Percentiles rank a stretch among this genome's conserved stretches.
phyloP scores from a whole-genome alignment of 768 basidiomycete species.

The Mrakia blollopis region DNA sequence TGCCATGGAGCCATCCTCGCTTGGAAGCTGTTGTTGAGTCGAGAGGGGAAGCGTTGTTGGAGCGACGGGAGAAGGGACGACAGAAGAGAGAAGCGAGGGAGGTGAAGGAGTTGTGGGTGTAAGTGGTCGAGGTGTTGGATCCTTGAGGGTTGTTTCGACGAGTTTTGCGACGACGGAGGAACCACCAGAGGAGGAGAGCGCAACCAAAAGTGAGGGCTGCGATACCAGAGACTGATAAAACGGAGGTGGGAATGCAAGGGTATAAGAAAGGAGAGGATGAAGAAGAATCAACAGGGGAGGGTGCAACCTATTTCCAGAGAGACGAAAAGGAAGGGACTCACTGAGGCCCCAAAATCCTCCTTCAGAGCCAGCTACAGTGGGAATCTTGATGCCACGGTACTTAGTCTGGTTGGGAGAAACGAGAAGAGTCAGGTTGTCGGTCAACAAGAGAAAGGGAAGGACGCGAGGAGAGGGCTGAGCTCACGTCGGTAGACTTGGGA shows the following conservation, averaged over 20 bases:
- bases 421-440: not conserved
- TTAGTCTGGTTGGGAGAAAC: not conserved
- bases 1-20: conserved; percentile 13
- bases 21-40: conserved; percentile 7
- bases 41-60: not conserved
- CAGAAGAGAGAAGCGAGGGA: conserved; percentile 17
- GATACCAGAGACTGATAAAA: not conserved
- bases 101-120: conserved; percentile 14
- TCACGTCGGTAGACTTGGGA: conserved; percentile 15
- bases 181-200: conserved; percentile 16
- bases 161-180: conserved; percentile 7
- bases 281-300: not conserved
- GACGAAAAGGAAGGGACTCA: not conserved
- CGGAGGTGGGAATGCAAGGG: not conserved
- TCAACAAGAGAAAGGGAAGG: not conserved
- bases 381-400: conserved; percentile 19
- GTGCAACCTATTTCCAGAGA: not conserved
- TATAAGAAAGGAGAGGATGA: not conserved
- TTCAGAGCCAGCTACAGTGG: conserved; percentile 15
- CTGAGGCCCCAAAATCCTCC: conserved; percentile 25
- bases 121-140: not conserved
- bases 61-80: not conserved
- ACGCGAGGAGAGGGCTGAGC: not conserved
- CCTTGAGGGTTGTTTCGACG: not conserved
- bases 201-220: not conserved